Conservation (phyloP, 257 asterid species). For the Solanum sparsipilum region DNA sequence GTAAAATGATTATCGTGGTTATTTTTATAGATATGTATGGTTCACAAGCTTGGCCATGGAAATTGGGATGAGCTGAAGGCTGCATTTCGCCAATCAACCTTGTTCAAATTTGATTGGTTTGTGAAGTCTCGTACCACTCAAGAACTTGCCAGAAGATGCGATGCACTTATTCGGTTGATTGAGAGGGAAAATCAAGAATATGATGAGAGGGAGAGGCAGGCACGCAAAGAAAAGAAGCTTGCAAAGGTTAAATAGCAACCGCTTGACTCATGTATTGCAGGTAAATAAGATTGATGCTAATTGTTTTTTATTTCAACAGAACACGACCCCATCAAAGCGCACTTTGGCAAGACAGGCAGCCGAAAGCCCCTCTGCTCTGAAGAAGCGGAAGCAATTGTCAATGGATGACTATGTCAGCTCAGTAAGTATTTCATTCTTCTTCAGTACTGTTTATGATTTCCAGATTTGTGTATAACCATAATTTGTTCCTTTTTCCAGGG, state of each 20-base stretch:
- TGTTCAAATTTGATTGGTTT: constrained; percentile 97
- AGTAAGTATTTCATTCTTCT: constrained; percentile 18
- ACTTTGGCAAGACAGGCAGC: constrained; percentile 59
- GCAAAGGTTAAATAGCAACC: constrained; percentile 46
- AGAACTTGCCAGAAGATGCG: constrained; percentile 98
- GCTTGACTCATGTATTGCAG: background rate
- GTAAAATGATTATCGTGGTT: background rate
- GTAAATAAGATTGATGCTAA: background rate
- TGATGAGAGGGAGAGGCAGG: constrained; percentile 96
- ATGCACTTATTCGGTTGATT: constrained; percentile 79
- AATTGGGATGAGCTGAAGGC: constrained; percentile 99
- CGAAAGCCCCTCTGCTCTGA: constrained; percentile 68
- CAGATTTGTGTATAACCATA: background rate
- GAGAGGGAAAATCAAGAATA: constrained; percentile 94
- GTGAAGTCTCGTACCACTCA: constrained; percentile 97
- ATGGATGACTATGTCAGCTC: constrained; percentile 83
- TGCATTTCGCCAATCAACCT: constrained; percentile 88
- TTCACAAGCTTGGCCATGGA: constrained; percentile 97
- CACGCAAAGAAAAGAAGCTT: constrained; percentile 92
- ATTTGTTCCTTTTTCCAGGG: constrained; percentile 37
- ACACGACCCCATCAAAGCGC: constrained; percentile 61
- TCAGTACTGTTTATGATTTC: background rate
- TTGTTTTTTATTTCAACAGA: constrained; percentile 15
- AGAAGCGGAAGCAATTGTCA: constrained; percentile 61
- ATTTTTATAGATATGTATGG: constrained; percentile 74